Evolutionary conservation across 495 filamentous ascomycete species (phyloP), one percentile per base, ranked within the genome.

Genomic region (Xylaria nigripes): DNA sequence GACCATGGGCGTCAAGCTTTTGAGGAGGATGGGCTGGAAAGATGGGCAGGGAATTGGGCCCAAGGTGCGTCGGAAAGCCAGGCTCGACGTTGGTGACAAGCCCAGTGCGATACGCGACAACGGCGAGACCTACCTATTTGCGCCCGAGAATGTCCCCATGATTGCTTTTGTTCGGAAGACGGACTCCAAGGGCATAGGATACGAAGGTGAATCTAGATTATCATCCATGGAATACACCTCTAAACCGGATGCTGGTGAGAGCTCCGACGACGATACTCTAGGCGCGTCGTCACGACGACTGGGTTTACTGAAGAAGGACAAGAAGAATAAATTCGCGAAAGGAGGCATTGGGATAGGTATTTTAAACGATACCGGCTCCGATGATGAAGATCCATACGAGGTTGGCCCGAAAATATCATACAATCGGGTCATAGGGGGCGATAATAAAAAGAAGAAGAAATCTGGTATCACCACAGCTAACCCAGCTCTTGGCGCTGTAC

Each of bases 1-100:
- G 51, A 96, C 89, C 0, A 91, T 95, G 79, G 93, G 93, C 13
- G 78, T 86, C 19, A 94, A 89, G 60, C 72, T 98, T 3, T 70
- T 96, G 58, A 88, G 86, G 67, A 87, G 80, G 63, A 97, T 98
- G 94, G 93, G 93, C 12, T 98, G 94, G 93, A 86, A 85, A 55
- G 87, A 90, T 49, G 93, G 90, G 0, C 90, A 96, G 65, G 93
- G 94, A 1, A 80, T 97, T 48, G 94, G 93, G 2, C 90, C 90
- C 27, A 95, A 88, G 65, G 72, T 95, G n/a, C 82, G 84, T 40
- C 80, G 93, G 30, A 80, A 72, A 68, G 90, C 89, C 41, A 76
- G 83, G 45, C 71, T 91, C 8, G 87, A 82, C 44, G 61, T 71
- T 2, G 81, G 81, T 16, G 66, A 53, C 47, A 70, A 72, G n/a